phyloP scores from a whole-genome alignment of 2,329 filamentous ascomycete species.

The Clarireedia monteithiana region DNA sequence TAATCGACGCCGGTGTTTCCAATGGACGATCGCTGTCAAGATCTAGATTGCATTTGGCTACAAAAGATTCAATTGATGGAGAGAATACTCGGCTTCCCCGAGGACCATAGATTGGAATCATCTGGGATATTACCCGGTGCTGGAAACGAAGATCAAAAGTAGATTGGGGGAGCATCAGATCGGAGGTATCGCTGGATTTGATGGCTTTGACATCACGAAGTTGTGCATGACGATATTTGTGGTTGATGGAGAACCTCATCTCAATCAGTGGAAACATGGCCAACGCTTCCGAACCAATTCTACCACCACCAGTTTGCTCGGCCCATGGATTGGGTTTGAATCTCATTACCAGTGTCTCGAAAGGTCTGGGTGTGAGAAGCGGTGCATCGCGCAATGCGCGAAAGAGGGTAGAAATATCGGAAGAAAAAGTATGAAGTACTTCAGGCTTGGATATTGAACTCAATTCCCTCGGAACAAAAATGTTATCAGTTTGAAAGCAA shows the following conservation, averaged over 20 bases:
- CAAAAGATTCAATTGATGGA: constrained; percentile 15
- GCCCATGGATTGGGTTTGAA: constrained; percentile 27
- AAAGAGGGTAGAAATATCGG: constrained; percentile 20
- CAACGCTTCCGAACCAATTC: constrained; percentile 16
- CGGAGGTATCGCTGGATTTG: constrained; percentile 15
- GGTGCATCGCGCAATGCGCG: constrained; percentile 7
- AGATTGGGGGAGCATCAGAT: constrained; percentile 28
- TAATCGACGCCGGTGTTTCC: constrained; percentile 22
- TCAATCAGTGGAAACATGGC: constrained; percentile 26
- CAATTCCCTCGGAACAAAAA: not conserved
- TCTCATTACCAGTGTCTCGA: constrained; percentile 16
- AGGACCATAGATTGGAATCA: constrained; percentile 5
- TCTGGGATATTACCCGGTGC: constrained; percentile 17
- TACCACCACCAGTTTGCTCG: not conserved
- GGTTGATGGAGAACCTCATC: constrained; percentile 21
- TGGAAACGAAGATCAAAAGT: constrained; percentile 27
- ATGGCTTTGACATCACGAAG: constrained; percentile 20
- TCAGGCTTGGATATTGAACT: not conserved
- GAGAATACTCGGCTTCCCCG: not conserved
- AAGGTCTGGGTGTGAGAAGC: not conserved
- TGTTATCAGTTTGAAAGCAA: not conserved
- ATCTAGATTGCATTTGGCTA: constrained; percentile 17
- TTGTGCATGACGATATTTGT: constrained; percentile 8
- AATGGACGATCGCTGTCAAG: constrained; percentile 10
- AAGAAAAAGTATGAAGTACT: constrained; percentile 17